A percentile compares a stretch with the other conserved stretches of the same genome.
These are phyloP conservation scores for Epichloe hybrida DNA, from an alignment of 2,329 filamentous ascomycete genomes.

Conservation along the genomic window DNA sequence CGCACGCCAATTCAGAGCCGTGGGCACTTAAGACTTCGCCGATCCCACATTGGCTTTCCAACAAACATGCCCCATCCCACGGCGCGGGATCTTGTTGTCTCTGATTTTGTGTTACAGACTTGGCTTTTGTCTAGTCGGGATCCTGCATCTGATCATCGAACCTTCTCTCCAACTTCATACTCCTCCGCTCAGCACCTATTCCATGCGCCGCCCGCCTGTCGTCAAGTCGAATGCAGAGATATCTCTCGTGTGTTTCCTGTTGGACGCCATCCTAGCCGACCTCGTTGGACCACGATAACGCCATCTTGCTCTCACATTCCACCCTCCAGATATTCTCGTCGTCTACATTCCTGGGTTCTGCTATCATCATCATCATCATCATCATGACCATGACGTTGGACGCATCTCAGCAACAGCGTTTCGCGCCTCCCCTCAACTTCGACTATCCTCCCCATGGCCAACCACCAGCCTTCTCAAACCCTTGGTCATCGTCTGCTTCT, in stretches of 20 bases:
- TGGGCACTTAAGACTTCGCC: constrained; percentile 46
- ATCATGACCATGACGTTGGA: constrained; percentile 95
- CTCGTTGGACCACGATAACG: background rate
- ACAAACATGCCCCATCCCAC: constrained; percentile 20
- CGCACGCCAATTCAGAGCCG: constrained; percentile 24
- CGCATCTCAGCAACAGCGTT: constrained; percentile 62
- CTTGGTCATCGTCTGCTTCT: constrained; percentile 56
- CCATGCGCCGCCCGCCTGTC: background rate
- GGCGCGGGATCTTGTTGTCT: constrained; percentile 23
- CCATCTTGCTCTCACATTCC: no score
- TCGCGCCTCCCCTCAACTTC: constrained; percentile 62
- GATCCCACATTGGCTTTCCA: constrained; percentile 34
- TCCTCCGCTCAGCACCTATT: background rate
- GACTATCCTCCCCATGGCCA: constrained; percentile 46
- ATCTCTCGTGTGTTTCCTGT: background rate
- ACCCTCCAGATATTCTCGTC: background rate
- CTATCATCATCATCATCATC: constrained; percentile 10
- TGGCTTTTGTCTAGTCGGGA: constrained; percentile 30
- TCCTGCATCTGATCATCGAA: constrained; percentile 41
- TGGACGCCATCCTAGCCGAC: background rate
- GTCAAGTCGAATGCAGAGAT: background rate
- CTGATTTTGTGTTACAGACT: constrained; percentile 30
- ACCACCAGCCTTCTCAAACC: constrained; percentile 75
- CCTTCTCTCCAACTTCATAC: constrained; percentile 8
- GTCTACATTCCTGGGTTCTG: background rate